Evolutionary conservation across 2,329 filamentous ascomycete genomes (phyloP).

Genomic region (Colletotrichum spaethianum): DNA sequence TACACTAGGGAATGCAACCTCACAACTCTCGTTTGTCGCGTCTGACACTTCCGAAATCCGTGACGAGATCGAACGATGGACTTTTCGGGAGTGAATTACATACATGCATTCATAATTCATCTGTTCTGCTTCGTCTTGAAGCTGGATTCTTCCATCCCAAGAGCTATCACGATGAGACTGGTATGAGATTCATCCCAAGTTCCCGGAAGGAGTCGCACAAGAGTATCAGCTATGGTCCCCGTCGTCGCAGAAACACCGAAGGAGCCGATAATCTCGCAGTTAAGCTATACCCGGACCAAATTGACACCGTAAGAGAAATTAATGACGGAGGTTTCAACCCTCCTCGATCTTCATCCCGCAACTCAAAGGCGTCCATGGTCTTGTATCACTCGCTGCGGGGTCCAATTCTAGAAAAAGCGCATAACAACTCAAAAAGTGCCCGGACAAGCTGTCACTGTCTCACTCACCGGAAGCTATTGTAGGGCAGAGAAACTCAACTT

Average conservation of each 20-base stretch:
- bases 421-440: slow-evolving; percentile 19
- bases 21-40: slow-evolving; percentile 11
- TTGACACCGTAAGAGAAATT: background rate
- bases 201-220: slow-evolving; percentile 34
- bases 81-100: background rate
- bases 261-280: slow-evolving; percentile 13
- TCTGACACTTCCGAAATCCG: slow-evolving; percentile 30
- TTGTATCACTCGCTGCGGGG: background rate
- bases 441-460: slow-evolving; percentile 35
- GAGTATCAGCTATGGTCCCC: slow-evolving; percentile 39
- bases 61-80: slow-evolving; percentile 1
- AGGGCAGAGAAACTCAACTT: slow-evolving; percentile 18
- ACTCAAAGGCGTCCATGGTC: slow-evolving; percentile 1
- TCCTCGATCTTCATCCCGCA: background rate
- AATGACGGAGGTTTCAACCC: background rate
- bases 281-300: background rate
- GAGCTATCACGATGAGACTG: slow-evolving; percentile 12
- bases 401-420: slow-evolving; percentile 27
- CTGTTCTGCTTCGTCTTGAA: slow-evolving; percentile 22
- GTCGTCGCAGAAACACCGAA: slow-evolving; percentile 30
- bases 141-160: slow-evolving; percentile 31
- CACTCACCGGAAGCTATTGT: slow-evolving; percentile 9
- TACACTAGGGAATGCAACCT: slow-evolving; percentile 11
- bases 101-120: background rate
- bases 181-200: slow-evolving; percentile 38